Evolutionary conservation across 2,329 filamentous ascomycete genomes (phyloP).

Genomic region (Juglanconis oblonga): DNA sequence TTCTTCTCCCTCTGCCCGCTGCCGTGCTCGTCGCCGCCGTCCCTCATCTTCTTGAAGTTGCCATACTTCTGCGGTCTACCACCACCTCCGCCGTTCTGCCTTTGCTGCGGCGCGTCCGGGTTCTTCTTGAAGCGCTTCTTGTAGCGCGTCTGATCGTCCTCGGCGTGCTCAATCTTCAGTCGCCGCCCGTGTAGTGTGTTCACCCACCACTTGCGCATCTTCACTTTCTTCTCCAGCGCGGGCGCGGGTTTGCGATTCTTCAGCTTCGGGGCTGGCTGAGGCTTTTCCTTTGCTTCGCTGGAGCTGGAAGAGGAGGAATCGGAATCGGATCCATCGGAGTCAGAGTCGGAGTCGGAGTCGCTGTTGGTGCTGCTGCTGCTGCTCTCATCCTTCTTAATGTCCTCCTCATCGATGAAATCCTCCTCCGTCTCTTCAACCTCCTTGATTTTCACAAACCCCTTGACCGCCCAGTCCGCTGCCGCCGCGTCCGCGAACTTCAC

Average conservation of each 20-base stretch:
- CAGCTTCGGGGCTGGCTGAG: slow-evolving; percentile 28
- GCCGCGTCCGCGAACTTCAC: slow-evolving; percentile 82
- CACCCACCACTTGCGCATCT: slow-evolving; percentile 75
- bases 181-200: slow-evolving; percentile 77
- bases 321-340: slow-evolving; percentile 23
- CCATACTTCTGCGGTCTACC: slow-evolving; percentile 22
- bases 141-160: slow-evolving; percentile 84
- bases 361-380: slow-evolving; percentile 32
- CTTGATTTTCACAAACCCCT: slow-evolving; percentile 73
- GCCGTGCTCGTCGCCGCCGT: slow-evolving; percentile 22
- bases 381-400: slow-evolving; percentile 42
- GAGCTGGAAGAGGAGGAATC: neutral
- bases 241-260: slow-evolving; percentile 37
- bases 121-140: slow-evolving; percentile 72
- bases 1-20: slow-evolving; percentile 10
- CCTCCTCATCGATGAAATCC: slow-evolving; percentile 52
- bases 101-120: neutral
- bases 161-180: slow-evolving; percentile 87
- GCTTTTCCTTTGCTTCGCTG: slow-evolving; percentile 4
- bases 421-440: slow-evolving; percentile 62
- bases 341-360: slow-evolving; percentile 28
- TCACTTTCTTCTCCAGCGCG: slow-evolving; percentile 46
- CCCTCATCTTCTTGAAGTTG: neutral
- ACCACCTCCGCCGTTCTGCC: neutral
- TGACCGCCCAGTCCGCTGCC: slow-evolving; percentile 72